phyloP scores from a whole-genome alignment of 2,329 filamentous ascomycete species.

The Ceratocystis smalleyi region DNA sequence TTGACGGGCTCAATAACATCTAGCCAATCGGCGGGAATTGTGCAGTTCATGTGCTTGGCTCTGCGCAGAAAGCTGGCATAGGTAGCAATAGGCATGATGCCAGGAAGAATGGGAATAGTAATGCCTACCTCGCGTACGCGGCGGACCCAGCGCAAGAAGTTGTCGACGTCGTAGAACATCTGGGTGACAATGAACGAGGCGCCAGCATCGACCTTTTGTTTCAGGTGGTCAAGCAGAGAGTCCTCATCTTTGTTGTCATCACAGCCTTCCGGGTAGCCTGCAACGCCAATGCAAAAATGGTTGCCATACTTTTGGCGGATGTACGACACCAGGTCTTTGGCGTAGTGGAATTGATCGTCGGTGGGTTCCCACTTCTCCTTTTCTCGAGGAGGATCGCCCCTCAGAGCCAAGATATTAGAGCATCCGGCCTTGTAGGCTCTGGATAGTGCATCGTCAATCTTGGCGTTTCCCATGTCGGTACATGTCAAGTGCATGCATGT shows the following conservation, averaged over 20 bases:
- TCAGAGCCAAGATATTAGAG: constrained; percentile 87
- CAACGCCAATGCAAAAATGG: constrained; percentile 92
- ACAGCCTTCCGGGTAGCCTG: constrained; percentile 87
- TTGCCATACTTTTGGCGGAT: constrained; percentile 55
- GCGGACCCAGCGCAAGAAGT: constrained; percentile 79
- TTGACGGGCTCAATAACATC: constrained; percentile 78
- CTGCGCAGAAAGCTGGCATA: constrained; percentile 84
- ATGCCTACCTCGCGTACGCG: constrained; percentile 79
- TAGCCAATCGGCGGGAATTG: constrained; percentile 67
- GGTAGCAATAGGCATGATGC: constrained; percentile 81
- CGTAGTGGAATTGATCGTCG: constrained; percentile 78
- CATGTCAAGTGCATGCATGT: constrained; percentile 99
- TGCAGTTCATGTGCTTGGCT: constrained; percentile 80
- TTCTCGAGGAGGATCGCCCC: constrained; percentile 86
- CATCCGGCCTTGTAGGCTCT: constrained; percentile 89
- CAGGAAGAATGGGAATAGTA: constrained; percentile 64
- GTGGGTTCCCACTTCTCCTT: constrained; percentile 85
- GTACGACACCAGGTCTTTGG: constrained; percentile 75
- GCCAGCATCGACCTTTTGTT: constrained; percentile 92
- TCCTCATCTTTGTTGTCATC: constrained; percentile 87
- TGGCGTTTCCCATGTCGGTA: constrained; percentile 89
- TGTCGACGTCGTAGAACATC: constrained; percentile 98
- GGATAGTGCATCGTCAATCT: constrained; percentile 75
- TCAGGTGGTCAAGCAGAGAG: constrained; percentile 72
- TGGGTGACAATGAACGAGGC: constrained; percentile 91